Conservation (phyloP, 2,329 filamentous ascomycete species). For the Thielaviopsis musarum region DNA sequence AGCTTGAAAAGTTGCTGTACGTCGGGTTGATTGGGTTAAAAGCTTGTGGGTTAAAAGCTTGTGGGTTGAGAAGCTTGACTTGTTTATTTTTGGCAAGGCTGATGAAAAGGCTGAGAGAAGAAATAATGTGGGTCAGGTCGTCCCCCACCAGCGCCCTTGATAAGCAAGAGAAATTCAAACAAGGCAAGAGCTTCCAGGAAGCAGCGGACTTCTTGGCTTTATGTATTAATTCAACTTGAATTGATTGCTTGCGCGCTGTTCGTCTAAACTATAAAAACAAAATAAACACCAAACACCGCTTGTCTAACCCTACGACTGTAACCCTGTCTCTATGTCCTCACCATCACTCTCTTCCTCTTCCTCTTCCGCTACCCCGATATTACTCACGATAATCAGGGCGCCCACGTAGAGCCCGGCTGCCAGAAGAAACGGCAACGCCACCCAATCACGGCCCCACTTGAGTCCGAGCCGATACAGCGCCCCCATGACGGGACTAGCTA, state of each 20-base stretch:
- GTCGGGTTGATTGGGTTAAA: too few relatives aligned
- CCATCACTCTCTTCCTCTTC: neutral
- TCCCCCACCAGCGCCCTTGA: neutral
- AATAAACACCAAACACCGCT: too few relatives aligned
- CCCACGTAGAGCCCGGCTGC: conserved; percentile 10
- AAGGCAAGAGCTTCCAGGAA: too few relatives aligned
- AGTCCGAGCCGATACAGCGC: conserved; percentile 12
- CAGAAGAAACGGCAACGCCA: conserved; percentile 12
- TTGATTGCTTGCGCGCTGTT: too few relatives aligned
- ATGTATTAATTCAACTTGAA: too few relatives aligned
- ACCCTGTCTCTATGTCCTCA: neutral
- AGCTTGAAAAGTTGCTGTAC: too few relatives aligned
- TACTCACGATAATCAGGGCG: conserved; percentile 9
- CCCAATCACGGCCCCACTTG: conserved; percentile 10
- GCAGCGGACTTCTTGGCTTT: too few relatives aligned
- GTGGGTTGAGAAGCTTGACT: neutral
- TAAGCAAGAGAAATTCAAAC: too few relatives aligned
- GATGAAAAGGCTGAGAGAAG: neutral
- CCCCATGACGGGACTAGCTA: conserved; percentile 14
- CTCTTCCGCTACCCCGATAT: conserved; percentile 6
- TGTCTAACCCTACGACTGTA: neutral
- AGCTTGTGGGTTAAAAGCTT: neutral
- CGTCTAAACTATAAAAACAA: too few relatives aligned
- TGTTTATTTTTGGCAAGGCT: neutral
- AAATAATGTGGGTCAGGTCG: neutral